Base-by-base conservation (phyloP, 2,329 filamentous ascomycete genomes). In the Tolypocladium sp. region DNA sequence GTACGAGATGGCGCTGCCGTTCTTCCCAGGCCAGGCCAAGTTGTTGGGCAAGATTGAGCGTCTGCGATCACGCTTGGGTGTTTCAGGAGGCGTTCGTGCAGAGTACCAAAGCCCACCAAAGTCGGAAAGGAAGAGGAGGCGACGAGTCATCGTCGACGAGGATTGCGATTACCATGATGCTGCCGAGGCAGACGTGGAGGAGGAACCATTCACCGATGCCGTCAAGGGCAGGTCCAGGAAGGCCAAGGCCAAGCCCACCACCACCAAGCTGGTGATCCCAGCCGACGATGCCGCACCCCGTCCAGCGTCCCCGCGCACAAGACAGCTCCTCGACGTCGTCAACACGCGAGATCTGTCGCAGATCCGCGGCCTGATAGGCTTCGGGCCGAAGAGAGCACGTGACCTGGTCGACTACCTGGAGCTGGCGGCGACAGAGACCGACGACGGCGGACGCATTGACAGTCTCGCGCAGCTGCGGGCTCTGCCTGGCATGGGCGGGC, bases 21-120 rank as follows among this genome's bases (percentile, higher is more conserved):
- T 85, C 73, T 97, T 97, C 66, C 92, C 92, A 0, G 87, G 86
- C 1, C 94, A 97, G 70, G 81, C 85, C 55, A 96, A 93, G 74
- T 78, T 92, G 38, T 66, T 87, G 38, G 79, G 82, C 68, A 90
- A 91, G 76, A 90, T 91, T 63, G 80, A 85, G 56, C 81, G 81
- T 63, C 69, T 91, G 59, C 78, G 78, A 65, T 74, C 77, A 1
- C 81, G 83, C 64, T 71, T 90, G 59, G 70, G 74, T 13, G 54
- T 69, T 25, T 61, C 64, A 6, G 58, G 60, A 12, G 61, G 53
- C 4, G 27, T 56, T 37, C 63, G 65, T 22, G 62, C 60, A 33
- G 59, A 59, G 37, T 60, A 25, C 13, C 55, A 42, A 12, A 20
- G n/a, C 25, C 30, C 53, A 15, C 17, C 52, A 22, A 37, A 35